Conservation (phyloP, 2,329 filamentous ascomycete species). For the Pseudonectria buxi region DNA sequence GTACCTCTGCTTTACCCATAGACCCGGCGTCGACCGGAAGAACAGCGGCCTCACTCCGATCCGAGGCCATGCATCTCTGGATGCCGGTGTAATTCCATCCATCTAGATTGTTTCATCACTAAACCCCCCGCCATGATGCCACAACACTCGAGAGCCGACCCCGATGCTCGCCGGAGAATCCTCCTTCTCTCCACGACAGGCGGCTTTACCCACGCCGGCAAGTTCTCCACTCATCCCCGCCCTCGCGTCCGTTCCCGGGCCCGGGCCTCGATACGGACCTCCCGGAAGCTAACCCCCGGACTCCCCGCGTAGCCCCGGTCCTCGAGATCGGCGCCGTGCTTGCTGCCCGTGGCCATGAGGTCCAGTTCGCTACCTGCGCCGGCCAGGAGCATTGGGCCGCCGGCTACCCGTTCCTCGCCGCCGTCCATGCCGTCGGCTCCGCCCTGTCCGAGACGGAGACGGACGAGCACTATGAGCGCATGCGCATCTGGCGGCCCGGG, state of each 20-base stretch:
- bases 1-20: neutral
- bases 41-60: no score
- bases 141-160: slow-evolving; percentile 8
- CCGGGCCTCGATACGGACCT: neutral
- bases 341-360: slow-evolving; percentile 25
- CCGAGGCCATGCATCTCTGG: neutral
- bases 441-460: slow-evolving; percentile 20
- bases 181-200: slow-evolving; percentile 29
- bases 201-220: slow-evolving; percentile 31
- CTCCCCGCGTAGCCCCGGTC: slow-evolving; percentile 23
- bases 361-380: slow-evolving; percentile 33
- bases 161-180: slow-evolving; percentile 14
- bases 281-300: slow-evolving; percentile 4
- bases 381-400: slow-evolving; percentile 30
- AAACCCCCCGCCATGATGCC: no score
- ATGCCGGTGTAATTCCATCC: no score
- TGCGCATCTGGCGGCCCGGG: slow-evolving; percentile 26
- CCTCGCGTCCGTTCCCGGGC: no score
- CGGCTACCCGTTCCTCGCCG: slow-evolving; percentile 24
- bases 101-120: no score
- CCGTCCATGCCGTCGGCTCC: slow-evolving; percentile 26
- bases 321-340: slow-evolving; percentile 30
- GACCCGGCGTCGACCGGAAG: no score
- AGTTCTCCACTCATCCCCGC: neutral
- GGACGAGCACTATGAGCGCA: slow-evolving; percentile 28